Evolutionary conservation across 306 rosid species (phyloP), one percentile per base, ranked within the genome.

Genomic region (Lablab purpureus): DNA sequence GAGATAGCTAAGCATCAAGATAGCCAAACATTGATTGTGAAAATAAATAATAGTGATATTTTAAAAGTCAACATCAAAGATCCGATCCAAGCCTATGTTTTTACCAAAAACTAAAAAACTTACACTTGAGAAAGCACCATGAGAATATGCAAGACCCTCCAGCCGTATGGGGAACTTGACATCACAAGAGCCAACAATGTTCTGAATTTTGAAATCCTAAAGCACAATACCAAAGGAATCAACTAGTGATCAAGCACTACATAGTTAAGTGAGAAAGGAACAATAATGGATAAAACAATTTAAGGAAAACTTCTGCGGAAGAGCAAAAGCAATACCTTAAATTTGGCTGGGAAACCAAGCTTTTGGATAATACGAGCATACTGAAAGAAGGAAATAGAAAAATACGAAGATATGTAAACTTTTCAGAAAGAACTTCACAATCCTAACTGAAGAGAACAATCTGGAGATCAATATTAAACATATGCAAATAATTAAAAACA

Each of bases 301-400:
- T 79, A 59, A 76, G 63, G 6, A 5, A 54, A 56, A 55, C 47
- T 69, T 5, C 72, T 8, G n/a, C 18, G 28, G 19, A 43, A 55
- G 77, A 0, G 43, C 11, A 45, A 63, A 36, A 55, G 27, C 0
- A 79, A 22, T 86, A 93, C 97, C 98, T 93, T 93, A 78, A 93
- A 95, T 78, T 88, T 89, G 4, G 99, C 97, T 0, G 91, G 87
- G 81, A 95, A 95, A 40, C 97, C 97, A 71, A 95, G 97, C 51
- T 95, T 93, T 73, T 93, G 98, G 80, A 95, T 93, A 47, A 95
- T 89, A 37, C 98, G 93, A 55, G 99, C 99, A 84, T 93, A 93
- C 99, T 95, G 91, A 74, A 81, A 3, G 10, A 12, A 40, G 45
- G 11, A 74, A 76, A 21, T 1, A 11, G 34, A 83, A 14, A 87